A percentile compares a stretch with the other conserved stretches of the same genome.
Conservation (phyloP, 2,329 filamentous ascomycete species). For the Calonectria pteridis region DNA sequence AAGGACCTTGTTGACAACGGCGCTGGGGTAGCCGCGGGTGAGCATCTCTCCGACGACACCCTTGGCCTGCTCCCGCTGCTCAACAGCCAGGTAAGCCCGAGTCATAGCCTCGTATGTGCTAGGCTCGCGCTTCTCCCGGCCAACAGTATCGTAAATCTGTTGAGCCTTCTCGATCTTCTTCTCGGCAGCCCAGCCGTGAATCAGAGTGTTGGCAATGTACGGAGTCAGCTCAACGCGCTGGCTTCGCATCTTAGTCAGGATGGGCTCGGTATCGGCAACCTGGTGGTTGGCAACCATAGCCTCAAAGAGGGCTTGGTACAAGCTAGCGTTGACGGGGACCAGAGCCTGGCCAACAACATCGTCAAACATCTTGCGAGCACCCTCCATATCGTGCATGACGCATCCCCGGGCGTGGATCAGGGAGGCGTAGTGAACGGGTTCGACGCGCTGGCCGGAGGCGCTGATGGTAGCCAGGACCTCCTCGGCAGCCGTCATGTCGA, state of each 20-base stretch:
- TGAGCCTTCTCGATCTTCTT: conserved; percentile 84
- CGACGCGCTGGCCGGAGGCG: conserved; percentile 78
- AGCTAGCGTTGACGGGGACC: conserved; percentile 81
- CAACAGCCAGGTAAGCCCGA: conserved; percentile 86
- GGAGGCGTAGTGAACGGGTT: conserved; percentile 95
- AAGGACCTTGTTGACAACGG: conserved; percentile 92
- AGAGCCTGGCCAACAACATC: conserved; percentile 76
- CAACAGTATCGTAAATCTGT: conserved; percentile 83
- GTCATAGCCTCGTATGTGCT: conserved; percentile 99
- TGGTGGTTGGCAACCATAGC: conserved; percentile 95
- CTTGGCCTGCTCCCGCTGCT: conserved; percentile 83
- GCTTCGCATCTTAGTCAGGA: conserved; percentile 81
- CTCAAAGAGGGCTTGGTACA: conserved; percentile 98
- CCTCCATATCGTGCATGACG: conserved; percentile 89
- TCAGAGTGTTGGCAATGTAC: conserved; percentile 98
- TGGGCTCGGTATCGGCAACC: conserved; percentile 79
- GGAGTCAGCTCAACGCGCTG: conserved; percentile 87
- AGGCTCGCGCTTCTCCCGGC: conserved; percentile 85
- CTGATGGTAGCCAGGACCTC: conserved; percentile 84
- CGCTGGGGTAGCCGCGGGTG: conserved; percentile 87
- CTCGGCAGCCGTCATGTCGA: conserved; percentile 90
- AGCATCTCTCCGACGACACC: conserved; percentile 90
- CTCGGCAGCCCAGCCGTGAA: conserved; percentile 93
- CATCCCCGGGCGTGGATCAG: conserved; percentile 97
- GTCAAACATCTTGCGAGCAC: conserved; percentile 86